A percentile compares a stretch with the other conserved stretches of the same genome.
These are phyloP conservation scores for Cystobasidium ongulense DNA, from an alignment of 768 basidiomycete genomes.

Conservation along the genomic window DNA sequence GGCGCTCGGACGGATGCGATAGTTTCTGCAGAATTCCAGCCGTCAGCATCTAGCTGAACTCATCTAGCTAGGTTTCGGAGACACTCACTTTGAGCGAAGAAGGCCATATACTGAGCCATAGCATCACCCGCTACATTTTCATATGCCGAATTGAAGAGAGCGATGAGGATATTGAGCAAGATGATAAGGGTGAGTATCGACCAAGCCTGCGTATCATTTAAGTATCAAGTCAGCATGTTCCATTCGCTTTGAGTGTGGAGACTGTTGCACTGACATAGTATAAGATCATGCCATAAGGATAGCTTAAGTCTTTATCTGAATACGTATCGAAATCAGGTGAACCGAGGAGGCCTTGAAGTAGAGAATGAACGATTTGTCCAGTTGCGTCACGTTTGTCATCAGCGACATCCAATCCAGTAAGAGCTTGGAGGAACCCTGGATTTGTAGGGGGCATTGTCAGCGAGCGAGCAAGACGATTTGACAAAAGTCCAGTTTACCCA, in stretches of 20 bases:
- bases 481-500: slow-evolving; percentile 15
- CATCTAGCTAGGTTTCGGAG: neutral
- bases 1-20: slow-evolving; percentile 39
- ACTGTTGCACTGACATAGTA: slow-evolving; percentile 21
- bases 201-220: slow-evolving; percentile 40
- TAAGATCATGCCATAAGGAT: slow-evolving; percentile 38
- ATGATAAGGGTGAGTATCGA: slow-evolving; percentile 48
- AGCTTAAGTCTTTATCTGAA: slow-evolving; percentile 12
- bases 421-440: slow-evolving; percentile 47
- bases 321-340: slow-evolving; percentile 40
- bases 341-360: slow-evolving; percentile 48
- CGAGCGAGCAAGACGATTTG: neutral
- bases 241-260: neutral
- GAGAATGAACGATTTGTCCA: slow-evolving; percentile 43
- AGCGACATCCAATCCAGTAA: slow-evolving; percentile 44
- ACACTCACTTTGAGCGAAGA: slow-evolving; percentile 45
- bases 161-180: slow-evolving; percentile 50
- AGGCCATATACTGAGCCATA: slow-evolving; percentile 44
- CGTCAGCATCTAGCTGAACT: neutral
- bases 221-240: neutral
- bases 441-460: slow-evolving; percentile 44
- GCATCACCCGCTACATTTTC: slow-evolving; percentile 45
- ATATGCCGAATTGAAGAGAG: slow-evolving; percentile 47
- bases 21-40: slow-evolving; percentile 40
- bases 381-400: slow-evolving; percentile 18